Conservation (phyloP, 2,329 filamentous ascomycete species). For the Teratosphaeria epicoccoides region DNA sequence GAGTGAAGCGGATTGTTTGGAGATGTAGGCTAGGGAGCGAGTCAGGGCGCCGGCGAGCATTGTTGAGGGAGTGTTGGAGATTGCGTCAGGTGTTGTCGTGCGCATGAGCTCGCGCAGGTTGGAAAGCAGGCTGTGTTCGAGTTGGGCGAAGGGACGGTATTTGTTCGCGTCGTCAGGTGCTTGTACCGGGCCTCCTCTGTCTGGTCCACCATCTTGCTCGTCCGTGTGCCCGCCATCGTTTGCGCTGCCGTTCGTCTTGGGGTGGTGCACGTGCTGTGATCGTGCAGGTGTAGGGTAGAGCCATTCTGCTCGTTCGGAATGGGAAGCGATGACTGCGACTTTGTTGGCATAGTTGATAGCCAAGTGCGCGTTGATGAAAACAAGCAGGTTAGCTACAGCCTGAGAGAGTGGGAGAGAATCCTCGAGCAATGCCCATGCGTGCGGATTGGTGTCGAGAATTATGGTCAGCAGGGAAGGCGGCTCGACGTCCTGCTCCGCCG, state of each 20-base stretch:
- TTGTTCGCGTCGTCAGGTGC: slow-evolving; percentile 59
- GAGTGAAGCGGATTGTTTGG: slow-evolving; percentile 53
- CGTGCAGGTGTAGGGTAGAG: slow-evolving; percentile 59
- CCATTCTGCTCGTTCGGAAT: slow-evolving; percentile 77
- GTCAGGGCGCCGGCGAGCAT: slow-evolving; percentile 86
- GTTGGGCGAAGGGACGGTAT: slow-evolving; percentile 79
- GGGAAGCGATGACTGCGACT: slow-evolving; percentile 82
- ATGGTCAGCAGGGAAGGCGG: slow-evolving; percentile 78
- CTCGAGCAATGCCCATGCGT: slow-evolving; percentile 76
- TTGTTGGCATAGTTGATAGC: slow-evolving; percentile 90
- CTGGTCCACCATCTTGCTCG: slow-evolving; percentile 15
- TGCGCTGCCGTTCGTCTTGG: neutral
- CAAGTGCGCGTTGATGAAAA: slow-evolving; percentile 94
- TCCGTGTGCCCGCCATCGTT: slow-evolving; percentile 24
- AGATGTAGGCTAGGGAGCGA: slow-evolving; percentile 79
- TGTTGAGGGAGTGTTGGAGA: slow-evolving; percentile 62
- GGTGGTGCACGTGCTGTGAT: neutral
- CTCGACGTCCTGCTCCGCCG: slow-evolving; percentile 26
- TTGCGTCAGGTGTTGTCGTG: slow-evolving; percentile 53
- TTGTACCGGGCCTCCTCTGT: slow-evolving; percentile 16
- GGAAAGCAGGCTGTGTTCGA: slow-evolving; percentile 68
- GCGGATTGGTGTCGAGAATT: slow-evolving; percentile 90
- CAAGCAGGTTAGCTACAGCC: slow-evolving; percentile 77
- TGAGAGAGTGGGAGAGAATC: slow-evolving; percentile 67
- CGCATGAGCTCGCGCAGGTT: slow-evolving; percentile 65